Evolutionary conservation across 2,329 filamentous ascomycete species (phyloP), one percentile per base, ranked within the genome.

Genomic region (Alternaria hordeiaustralica): DNA sequence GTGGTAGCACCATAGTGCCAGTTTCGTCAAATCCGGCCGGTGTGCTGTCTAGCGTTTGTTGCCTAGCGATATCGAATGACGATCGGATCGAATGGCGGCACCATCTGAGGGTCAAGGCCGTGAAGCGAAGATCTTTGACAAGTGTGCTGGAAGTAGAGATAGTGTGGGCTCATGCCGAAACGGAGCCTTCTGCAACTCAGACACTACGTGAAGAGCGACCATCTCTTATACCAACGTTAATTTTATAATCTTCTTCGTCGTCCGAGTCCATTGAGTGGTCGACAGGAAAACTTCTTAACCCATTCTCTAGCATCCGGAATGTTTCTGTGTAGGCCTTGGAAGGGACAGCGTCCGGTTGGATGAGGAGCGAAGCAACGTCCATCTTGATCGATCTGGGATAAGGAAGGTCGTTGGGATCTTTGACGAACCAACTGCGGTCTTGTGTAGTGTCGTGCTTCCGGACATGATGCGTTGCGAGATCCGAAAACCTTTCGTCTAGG

Each of bases 291-390:
- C 61, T 60, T 11, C 49, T 41, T 5, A 78, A 57, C 4, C 63
- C 61, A 20, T 59, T 66, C 20, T 78, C 71, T 10, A 78, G 62
- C 74, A 76, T 72, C 20, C 66, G 58, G 20, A 78, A 71, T 7
- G 73, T 74, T 23, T 77, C 65, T 13, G 63, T 51, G 33, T 78
- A 78, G 3, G 64, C 65, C 21, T 70, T 68, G 0, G 76, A 78
- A 6, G 76, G 76, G n/a, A 77, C 70, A 1, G 70, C 70, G 2
- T 74, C 69, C 13, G 71, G 69, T 21, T 76, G 68, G n/a, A 77
- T 73, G 18, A 71, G 60, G 12, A 78, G 63, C 4, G 63, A 64
- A 1, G 67, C 58, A 26, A 70, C 47, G 25, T 77, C 67, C 54
- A 77, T 70, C 2, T 53, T 55, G 23, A 75, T 65, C 1, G 73